Evolutionary conservation across 495 filamentous ascomycete species (phyloP).

Genomic region (Penicillium macrosclerotiorum): DNA sequence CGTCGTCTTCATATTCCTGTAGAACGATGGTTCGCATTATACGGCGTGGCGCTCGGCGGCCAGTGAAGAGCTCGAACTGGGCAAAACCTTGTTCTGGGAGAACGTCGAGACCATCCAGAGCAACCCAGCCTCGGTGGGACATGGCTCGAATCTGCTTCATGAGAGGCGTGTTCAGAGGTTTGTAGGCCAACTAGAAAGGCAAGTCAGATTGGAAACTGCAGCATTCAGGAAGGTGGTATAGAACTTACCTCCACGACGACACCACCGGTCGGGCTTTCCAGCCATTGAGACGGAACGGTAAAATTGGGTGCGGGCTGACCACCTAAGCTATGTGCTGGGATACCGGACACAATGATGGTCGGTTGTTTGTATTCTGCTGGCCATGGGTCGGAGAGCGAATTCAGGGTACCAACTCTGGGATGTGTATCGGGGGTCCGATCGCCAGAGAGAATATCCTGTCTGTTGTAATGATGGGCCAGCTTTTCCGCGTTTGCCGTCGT

Average conservation of each 20-base stretch:
- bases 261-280: slow-evolving; percentile 72
- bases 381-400: slow-evolving; percentile 59
- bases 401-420: slow-evolving; percentile 53
- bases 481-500: slow-evolving; percentile 57
- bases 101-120: slow-evolving; percentile 73
- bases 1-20: slow-evolving; percentile 39
- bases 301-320: slow-evolving; percentile 65
- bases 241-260: slow-evolving; percentile 67
- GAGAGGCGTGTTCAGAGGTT: slow-evolving; percentile 68
- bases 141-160: slow-evolving; percentile 60
- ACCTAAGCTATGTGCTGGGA: slow-evolving; percentile 65
- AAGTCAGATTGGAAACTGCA: slow-evolving; percentile 4
- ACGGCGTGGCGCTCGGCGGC: slow-evolving; percentile 66
- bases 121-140: slow-evolving; percentile 64
- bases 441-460: slow-evolving; percentile 29
- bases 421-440: slow-evolving; percentile 17
- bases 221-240: background rate
- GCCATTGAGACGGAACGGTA: slow-evolving; percentile 67
- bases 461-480: slow-evolving; percentile 68
- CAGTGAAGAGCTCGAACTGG: slow-evolving; percentile 79
- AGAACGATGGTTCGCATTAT: slow-evolving; percentile 57
- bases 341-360: slow-evolving; percentile 71
- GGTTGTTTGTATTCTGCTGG: slow-evolving; percentile 61
- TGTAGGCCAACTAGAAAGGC: slow-evolving; percentile 59
- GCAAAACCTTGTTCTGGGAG: slow-evolving; percentile 78